These are phyloP conservation scores for Gigaspora rosea DNA, from an alignment of 192 early-diverging fungal species.

Conservation along the genomic window DNA sequence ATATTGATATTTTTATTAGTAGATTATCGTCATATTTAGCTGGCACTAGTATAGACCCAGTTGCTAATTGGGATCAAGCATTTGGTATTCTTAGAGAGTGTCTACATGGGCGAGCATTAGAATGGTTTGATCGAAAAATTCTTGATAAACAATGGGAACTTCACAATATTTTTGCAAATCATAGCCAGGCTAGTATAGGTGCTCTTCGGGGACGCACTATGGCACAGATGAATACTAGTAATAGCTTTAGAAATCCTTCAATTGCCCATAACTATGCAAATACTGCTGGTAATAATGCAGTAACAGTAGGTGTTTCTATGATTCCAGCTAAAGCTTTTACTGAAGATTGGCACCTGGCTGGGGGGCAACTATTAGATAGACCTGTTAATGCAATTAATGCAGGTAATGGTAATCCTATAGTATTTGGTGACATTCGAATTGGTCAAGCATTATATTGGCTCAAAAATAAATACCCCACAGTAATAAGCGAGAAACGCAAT, in stretches of 20 bases:
- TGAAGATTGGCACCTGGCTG: neutral
- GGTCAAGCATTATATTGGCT: neutral
- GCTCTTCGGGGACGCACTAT: neutral
- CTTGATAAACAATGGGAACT: neutral
- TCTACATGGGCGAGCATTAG: neutral
- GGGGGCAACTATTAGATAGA: neutral
- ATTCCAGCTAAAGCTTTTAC: conserved; percentile 3
- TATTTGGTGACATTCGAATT: neutral
- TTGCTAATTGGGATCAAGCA: neutral
- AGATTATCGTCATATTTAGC: no score
- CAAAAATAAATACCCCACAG: neutral
- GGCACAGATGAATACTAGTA: neutral
- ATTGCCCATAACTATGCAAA: neutral
- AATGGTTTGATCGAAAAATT: conserved; percentile 7
- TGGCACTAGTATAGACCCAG: neutral
- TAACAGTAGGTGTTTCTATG: neutral
- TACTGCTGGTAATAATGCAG: neutral
- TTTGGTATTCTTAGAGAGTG: conserved; percentile 6
- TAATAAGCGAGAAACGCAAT: neutral
- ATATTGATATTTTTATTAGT: no score
- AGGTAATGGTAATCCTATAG: conserved; percentile 9
- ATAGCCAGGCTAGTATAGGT: neutral
- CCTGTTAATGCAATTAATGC: neutral
- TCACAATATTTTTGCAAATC: conserved; percentile 3
- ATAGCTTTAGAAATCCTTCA: conserved; percentile 10